Conservation (phyloP, 139 green algal species). For the Micractinium conductrix region DNA sequence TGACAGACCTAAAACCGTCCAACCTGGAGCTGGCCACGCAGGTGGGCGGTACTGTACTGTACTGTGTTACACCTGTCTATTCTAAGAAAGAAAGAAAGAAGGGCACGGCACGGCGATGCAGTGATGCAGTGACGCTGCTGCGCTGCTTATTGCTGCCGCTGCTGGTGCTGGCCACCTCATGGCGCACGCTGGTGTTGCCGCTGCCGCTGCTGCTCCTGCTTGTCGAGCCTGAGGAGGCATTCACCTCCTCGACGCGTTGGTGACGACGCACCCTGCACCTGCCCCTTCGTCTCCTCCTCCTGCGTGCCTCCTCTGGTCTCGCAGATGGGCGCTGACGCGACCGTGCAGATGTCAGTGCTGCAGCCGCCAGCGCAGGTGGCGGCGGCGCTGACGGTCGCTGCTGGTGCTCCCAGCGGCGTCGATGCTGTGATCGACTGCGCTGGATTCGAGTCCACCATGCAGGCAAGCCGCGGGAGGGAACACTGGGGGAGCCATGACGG, state of each 20-base stretch:
- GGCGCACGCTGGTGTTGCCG: neutral
- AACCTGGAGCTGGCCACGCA: conserved; percentile 20
- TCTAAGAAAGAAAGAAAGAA: no score
- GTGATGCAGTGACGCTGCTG: no score
- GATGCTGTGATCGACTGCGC: conserved; percentile 70
- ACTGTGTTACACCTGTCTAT: no score
- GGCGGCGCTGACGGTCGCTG: conserved; percentile 18
- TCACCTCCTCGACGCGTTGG: neutral
- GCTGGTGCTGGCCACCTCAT: no score
- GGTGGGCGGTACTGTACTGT: neutral
- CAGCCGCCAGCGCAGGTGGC: conserved; percentile 8
- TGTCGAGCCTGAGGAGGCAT: neutral
- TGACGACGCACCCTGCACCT: neutral
- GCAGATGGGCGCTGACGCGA: conserved; percentile 8
- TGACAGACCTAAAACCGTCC: conserved; percentile 52
- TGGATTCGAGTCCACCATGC: conserved; percentile 62
- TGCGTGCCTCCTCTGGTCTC: neutral
- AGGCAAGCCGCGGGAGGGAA: neutral
- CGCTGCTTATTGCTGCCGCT: no score
- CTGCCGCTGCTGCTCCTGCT: neutral
- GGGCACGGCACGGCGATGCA: no score
- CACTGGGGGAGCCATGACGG: neutral
- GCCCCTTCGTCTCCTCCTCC: neutral
- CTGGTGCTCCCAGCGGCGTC: conserved; percentile 34
- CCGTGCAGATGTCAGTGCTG: neutral